Evolutionary conservation across 2,329 filamentous ascomycete genomes (phyloP).

Genomic region (Xylaria sp.): DNA sequence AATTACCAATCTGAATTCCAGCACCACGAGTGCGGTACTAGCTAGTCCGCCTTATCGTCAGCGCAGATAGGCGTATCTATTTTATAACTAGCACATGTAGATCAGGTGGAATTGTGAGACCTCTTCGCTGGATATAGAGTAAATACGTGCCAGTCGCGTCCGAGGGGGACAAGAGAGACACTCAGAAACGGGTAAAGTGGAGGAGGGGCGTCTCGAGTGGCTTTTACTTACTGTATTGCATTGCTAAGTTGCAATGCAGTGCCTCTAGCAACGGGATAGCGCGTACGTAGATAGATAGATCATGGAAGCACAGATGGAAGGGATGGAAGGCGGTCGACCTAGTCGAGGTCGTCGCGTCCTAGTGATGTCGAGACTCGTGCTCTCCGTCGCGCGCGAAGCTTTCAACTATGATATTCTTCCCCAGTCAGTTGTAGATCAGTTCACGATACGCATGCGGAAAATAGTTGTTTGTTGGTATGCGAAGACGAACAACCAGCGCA

Average conservation of each 20-base stretch:
- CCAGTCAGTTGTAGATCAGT: not conserved
- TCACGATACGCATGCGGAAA: conserved; percentile 15
- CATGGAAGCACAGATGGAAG: conserved; percentile 16
- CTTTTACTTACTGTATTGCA: conserved; percentile 20
- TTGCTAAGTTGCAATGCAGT: conserved; percentile 27
- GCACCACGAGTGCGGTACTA: not conserved
- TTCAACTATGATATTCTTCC: conserved; percentile 23
- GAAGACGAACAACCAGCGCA: conserved; percentile 6
- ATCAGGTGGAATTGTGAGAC: conserved; percentile 28
- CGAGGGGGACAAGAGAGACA: not conserved
- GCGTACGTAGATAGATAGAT: not conserved
- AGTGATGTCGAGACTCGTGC: conserved; percentile 13
- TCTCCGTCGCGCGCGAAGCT: conserved; percentile 23
- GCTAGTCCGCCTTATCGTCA: not conserved
- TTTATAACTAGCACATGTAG: not conserved
- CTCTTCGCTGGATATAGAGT: conserved; percentile 8
- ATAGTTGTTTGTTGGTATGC: not conserved
- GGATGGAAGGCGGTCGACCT: conserved; percentile 19
- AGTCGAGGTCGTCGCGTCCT: conserved; percentile 9
- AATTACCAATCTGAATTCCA: conserved; percentile 37
- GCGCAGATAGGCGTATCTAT: not conserved
- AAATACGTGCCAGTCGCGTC: conserved; percentile 37
- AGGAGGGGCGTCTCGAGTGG: conserved; percentile 5
- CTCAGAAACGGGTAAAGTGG: conserved; percentile 17
- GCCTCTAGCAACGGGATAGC: conserved; percentile 20